phyloP scores from a whole-genome alignment of 2,329 filamentous ascomycete genomes.

The Endothia cerciana region DNA sequence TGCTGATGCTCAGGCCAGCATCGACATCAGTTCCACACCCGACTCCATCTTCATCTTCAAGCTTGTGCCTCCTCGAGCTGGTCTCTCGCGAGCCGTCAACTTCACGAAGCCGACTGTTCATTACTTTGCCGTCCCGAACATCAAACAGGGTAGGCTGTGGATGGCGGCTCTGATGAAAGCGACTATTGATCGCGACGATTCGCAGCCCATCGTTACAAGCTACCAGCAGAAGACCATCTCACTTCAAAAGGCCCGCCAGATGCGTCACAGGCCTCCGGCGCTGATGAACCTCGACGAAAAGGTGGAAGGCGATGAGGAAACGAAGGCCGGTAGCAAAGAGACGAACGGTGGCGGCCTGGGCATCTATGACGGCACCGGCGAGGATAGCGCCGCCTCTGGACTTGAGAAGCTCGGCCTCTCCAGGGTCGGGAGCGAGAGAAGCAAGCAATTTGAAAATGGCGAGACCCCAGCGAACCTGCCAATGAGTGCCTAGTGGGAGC shows the following conservation, averaged over 20 bases:
- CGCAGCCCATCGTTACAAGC: constrained; percentile 79
- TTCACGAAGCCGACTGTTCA: constrained; percentile 98
- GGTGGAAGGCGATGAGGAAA: constrained; percentile 35
- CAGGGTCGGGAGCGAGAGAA: constrained; percentile 40
- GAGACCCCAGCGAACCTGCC: constrained; percentile 33
- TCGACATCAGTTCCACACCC: constrained; percentile 43
- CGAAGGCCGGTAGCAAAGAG: constrained; percentile 26
- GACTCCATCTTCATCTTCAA: constrained; percentile 97
- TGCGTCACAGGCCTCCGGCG: constrained; percentile 88
- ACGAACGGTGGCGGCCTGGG: constrained; percentile 47
- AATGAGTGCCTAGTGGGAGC: constrained; percentile 36
- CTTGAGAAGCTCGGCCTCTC: constrained; percentile 44
- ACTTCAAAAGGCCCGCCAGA: constrained; percentile 81
- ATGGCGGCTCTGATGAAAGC: constrained; percentile 99
- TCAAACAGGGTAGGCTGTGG: constrained; percentile 88
- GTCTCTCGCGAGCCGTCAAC: constrained; percentile 86
- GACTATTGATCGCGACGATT: constrained; percentile 90
- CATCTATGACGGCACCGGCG: constrained; percentile 34
- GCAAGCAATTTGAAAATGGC: constrained; percentile 32
- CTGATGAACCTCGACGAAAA: constrained; percentile 72
- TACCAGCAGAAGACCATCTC: constrained; percentile 98
- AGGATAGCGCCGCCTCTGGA: constrained; percentile 48
- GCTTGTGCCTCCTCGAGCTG: constrained; percentile 85
- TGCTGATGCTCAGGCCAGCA: constrained; percentile 52
- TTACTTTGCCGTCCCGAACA: constrained; percentile 93